Base-by-base conservation (phyloP, 1,139 yeast species). In the Taphrina deformans region DNA sequence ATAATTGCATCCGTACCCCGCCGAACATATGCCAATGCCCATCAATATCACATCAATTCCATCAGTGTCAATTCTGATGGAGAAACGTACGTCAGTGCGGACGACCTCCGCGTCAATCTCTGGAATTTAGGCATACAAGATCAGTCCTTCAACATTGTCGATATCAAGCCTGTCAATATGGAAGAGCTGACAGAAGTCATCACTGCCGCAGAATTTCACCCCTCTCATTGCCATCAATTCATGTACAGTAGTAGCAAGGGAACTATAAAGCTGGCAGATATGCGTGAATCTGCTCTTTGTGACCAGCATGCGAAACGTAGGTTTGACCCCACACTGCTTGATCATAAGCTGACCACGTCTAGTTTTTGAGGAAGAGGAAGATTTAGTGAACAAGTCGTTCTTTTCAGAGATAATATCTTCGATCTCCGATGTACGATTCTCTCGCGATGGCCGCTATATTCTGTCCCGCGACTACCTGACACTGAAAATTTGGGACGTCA, bases 171-270 rank as follows among this genome's bases (percentile, higher is more conserved):
- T 5, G 89, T 93, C 21, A 91, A 92, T 77, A 95, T 95, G 99
- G 99, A 95, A 79, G 99, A 95, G 77, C 83, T 95, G 73, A 93
- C 99, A 14, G 99, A 95, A 77, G 99, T 95, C 64, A 93, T 95
- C 71, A 95, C 99, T n/a, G 85, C 95, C 72, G 96, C 98, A 2
- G 97, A 92, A 76, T 93, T 95, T 79, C 99, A 95, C 76, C 99
- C 99, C 16, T 79, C 80, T 64, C 87, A 88, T 75, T 95, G 99
- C 80, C 93, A 93, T 76, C 80, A 89, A 73, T 93, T 95, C 76
- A 91, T 93, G 95, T 93, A 93, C 78, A 87, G 97, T n/a, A 88
- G 96, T 14, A 88, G 96, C 59, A 93, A 93, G 76, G 99, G 99
- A 67, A 89, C 97, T 51, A 90, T 95, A 71, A 92, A 95, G 78